Percentiles rank a stretch among this genome's conserved stretches.
These are phyloP conservation scores for Phytophthora tubulina DNA, from an alignment of 352 stramenopile species.

Conservation along the genomic window DNA sequence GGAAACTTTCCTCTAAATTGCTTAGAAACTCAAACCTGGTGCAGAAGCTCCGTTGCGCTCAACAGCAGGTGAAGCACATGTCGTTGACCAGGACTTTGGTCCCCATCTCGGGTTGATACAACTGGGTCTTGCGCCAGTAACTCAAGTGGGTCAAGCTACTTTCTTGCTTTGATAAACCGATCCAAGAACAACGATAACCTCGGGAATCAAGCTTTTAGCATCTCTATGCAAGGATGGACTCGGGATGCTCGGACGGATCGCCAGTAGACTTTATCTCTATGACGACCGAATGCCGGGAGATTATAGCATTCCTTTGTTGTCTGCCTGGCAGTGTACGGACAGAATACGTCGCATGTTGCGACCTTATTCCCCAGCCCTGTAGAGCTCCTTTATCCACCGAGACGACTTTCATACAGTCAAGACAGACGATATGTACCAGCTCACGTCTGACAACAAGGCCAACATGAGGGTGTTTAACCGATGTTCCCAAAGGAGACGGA, in stretches of 20 bases:
- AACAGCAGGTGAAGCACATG: constrained; percentile 9
- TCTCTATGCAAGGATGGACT: not conserved
- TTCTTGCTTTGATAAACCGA: too few species aligned
- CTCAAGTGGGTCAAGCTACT: constrained; percentile 2
- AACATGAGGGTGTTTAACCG: constrained; percentile 27
- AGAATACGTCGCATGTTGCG: constrained; percentile 4
- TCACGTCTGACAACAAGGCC: constrained; percentile 2
- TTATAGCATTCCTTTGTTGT: not conserved
- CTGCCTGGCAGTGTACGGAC: constrained; percentile 7
- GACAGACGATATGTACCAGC: not conserved
- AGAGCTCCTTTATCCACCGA: constrained; percentile 13
- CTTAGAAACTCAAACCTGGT: too few species aligned
- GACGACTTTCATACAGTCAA: not conserved
- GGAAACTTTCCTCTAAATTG: too few species aligned
- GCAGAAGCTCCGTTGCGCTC: too few species aligned
- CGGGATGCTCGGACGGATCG: too few species aligned
- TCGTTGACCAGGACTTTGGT: constrained; percentile 3
- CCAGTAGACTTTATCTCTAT: constrained; percentile 5
- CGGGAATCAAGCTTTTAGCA: not conserved
- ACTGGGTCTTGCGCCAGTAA: not conserved
- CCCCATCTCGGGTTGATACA: constrained; percentile 2
- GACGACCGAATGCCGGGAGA: not conserved
- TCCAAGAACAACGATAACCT: too few species aligned
- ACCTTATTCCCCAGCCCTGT: constrained; percentile 24
- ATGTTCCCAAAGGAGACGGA: constrained; percentile 23